These are phyloP conservation scores for Monosporascus sp. DNA, from an alignment of 2,329 filamentous ascomycete genomes.

Conservation along the genomic window DNA sequence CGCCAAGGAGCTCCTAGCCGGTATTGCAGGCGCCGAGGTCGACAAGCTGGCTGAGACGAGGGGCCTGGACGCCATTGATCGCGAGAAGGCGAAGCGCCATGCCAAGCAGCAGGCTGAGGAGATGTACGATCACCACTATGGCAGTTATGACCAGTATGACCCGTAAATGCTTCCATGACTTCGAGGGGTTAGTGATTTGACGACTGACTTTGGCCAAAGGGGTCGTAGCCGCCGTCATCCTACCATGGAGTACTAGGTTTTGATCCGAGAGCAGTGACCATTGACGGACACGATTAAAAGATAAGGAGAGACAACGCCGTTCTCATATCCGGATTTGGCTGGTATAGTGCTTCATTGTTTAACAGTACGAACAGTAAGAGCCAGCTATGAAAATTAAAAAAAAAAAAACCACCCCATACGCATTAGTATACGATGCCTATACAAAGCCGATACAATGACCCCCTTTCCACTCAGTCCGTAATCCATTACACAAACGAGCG, in stretches of 20 bases:
- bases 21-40: constrained; percentile 67
- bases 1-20: constrained; percentile 72
- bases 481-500: no score
- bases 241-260: constrained; percentile 14
- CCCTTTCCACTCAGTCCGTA: no score
- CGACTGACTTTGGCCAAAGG: not conserved
- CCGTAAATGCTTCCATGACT: constrained; percentile 39
- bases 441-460: no score
- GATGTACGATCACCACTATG: constrained; percentile 61
- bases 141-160: constrained; percentile 46
- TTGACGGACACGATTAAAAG: not conserved
- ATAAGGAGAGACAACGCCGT: not conserved
- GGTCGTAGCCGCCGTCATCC: constrained; percentile 9
- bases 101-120: constrained; percentile 53
- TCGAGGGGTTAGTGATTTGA: not conserved
- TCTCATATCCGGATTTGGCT: no score
- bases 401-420: no score
- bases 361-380: no score
- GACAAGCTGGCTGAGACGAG: constrained; percentile 71
- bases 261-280: not conserved
- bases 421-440: no score
- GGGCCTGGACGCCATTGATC: constrained; percentile 56
- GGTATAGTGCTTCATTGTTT: no score
- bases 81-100: constrained; percentile 52
- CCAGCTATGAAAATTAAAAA: no score